Conservation (phyloP, 2,329 filamentous ascomycete genomes). For the Chalara sp. region DNA sequence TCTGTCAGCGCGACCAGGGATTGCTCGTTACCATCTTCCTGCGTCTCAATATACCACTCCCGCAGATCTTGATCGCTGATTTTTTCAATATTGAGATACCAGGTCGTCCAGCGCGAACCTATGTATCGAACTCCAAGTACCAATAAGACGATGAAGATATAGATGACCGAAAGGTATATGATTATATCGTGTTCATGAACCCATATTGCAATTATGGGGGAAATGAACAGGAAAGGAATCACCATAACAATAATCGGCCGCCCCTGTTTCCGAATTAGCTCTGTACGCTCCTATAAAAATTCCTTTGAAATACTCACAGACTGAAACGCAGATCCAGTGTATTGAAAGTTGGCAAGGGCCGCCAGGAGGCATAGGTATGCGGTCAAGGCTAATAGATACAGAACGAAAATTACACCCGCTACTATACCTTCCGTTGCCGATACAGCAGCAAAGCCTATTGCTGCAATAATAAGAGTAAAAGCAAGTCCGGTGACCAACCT, state of each 20-base stretch:
- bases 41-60: constrained; percentile 31
- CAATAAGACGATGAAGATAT: constrained; percentile 43
- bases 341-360: constrained; percentile 39
- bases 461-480: constrained; percentile 26
- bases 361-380: constrained; percentile 52
- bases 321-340: constrained; percentile 45
- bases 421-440: constrained; percentile 35
- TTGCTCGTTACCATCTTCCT: constrained; percentile 1
- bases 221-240: constrained; percentile 48
- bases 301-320: constrained; percentile 20
- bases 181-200: constrained; percentile 46
- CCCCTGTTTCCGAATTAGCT: neutral
- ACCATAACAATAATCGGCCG: constrained; percentile 39
- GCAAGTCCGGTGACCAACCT: constrained; percentile 41
- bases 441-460: constrained; percentile 44
- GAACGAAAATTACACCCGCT: constrained; percentile 48
- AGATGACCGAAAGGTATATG: constrained; percentile 49
- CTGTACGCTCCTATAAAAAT: constrained; percentile 1
- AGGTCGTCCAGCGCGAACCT: constrained; percentile 51
- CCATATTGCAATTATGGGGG: constrained; percentile 45
- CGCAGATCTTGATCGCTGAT: constrained; percentile 40
- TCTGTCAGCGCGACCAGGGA: constrained; percentile 28
- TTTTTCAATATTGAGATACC: constrained; percentile 45
- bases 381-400: constrained; percentile 50
- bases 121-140: constrained; percentile 44